A percentile compares a stretch with the other conserved stretches of the same genome.
phyloP scores from a whole-genome alignment of 768 basidiomycete genomes.

The Mycena indigotica region DNA sequence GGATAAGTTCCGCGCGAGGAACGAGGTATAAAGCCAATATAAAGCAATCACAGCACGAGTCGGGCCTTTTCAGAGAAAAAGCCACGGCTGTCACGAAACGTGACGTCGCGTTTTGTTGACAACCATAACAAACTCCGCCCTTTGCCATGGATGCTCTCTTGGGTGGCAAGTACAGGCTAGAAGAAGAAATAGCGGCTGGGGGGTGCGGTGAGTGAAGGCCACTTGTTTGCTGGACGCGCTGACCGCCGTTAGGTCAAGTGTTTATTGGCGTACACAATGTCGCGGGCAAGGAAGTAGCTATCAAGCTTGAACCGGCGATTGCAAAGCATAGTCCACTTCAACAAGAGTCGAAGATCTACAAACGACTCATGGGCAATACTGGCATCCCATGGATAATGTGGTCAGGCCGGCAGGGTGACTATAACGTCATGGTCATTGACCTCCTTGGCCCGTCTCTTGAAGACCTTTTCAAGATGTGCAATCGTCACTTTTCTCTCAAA shows the following conservation, averaged over 20 bases:
- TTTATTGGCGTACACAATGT: slow-evolving; percentile 79
- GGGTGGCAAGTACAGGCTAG: slow-evolving; percentile 76
- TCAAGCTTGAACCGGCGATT: slow-evolving; percentile 74
- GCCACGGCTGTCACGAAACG: too few species aligned
- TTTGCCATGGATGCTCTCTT: too few species aligned
- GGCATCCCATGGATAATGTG: slow-evolving; percentile 93
- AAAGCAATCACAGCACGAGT: too few species aligned
- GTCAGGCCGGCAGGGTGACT: slow-evolving; percentile 88
- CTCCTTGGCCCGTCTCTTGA: slow-evolving; percentile 89
- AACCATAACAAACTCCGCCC: too few species aligned
- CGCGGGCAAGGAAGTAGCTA: slow-evolving; percentile 82
- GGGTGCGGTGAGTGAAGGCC: slow-evolving; percentile 62
- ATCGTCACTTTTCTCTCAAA: slow-evolving; percentile 91
- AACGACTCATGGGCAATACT: slow-evolving; percentile 83
- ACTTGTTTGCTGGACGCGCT: slow-evolving; percentile 3
- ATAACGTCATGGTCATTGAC: slow-evolving; percentile 98
- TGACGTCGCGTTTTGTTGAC: too few species aligned
- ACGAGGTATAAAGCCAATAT: too few species aligned
- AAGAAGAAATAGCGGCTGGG: slow-evolving; percentile 79
- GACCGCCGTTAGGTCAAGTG: slow-evolving; percentile 58
- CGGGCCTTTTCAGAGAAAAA: too few species aligned
- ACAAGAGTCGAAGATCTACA: slow-evolving; percentile 91
- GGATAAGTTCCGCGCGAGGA: too few species aligned
- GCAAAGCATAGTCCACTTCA: slow-evolving; percentile 68
- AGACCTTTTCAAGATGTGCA: slow-evolving; percentile 86